Conservation (phyloP, 1,284 basidiomycete species). For the Earliella scabrosa region DNA sequence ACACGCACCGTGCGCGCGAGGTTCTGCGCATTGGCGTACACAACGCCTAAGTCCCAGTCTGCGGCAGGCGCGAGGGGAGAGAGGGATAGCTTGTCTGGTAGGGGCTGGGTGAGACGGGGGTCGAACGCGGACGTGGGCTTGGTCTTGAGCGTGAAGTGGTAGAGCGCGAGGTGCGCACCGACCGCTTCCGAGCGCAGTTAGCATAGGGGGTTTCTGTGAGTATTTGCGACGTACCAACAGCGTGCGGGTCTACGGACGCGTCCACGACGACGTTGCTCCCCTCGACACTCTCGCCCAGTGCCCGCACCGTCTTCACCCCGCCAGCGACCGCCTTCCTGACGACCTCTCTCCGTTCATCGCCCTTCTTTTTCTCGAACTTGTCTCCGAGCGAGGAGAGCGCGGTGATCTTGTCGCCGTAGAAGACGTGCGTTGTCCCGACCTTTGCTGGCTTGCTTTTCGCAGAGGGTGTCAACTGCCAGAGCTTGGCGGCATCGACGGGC, state of each 20-base stretch:
- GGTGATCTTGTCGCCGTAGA: conserved; percentile 61
- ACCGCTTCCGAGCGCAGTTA: conserved; percentile 88
- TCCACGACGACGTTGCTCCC: conserved; percentile 58
- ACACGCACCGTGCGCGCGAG: conserved; percentile 72
- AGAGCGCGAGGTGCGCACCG: conserved; percentile 74
- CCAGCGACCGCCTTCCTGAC: conserved; percentile 70
- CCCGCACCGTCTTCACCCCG: conserved; percentile 67
- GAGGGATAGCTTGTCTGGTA: conserved; percentile 53
- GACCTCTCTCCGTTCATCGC: conserved; percentile 58
- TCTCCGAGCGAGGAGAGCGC: conserved; percentile 69
- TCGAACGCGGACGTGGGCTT: conserved; percentile 61
- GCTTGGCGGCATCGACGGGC: conserved; percentile 38
- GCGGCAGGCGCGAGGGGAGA: conserved; percentile 47
- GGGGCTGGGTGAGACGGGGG: conserved; percentile 50
- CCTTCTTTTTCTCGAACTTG: conserved; percentile 52
- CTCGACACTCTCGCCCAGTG: conserved; percentile 57
- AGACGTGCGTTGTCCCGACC: conserved; percentile 66
- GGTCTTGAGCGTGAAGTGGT: conserved; percentile 80
- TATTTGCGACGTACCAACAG: conserved; percentile 54
- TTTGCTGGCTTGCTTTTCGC: conserved; percentile 50
- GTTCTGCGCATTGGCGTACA: conserved; percentile 85
- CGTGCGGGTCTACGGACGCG: conserved; percentile 70
- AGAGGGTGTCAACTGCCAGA: conserved; percentile 46
- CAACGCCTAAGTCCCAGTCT: conserved; percentile 73
- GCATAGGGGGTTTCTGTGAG: too few relatives aligned